A percentile compares a stretch with the other conserved stretches of the same genome.
Conservation (phyloP, 495 filamentous ascomycete species). For the Xylaria curta region DNA sequence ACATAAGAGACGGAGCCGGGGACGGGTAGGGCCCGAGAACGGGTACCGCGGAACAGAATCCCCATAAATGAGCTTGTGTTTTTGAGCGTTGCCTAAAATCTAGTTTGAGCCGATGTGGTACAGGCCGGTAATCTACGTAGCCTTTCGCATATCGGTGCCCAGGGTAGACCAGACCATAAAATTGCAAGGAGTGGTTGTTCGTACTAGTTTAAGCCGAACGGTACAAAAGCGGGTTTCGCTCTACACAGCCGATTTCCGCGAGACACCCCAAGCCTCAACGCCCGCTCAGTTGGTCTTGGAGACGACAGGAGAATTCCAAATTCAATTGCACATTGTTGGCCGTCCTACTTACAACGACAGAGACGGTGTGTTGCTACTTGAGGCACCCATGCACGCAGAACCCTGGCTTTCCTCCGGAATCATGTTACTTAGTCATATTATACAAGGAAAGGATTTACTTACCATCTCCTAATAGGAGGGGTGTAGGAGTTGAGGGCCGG, state of each 20-base stretch:
- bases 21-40: neutral
- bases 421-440: neutral
- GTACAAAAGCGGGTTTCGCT: slow-evolving; percentile 13
- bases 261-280: slow-evolving; percentile 14
- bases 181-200: slow-evolving; percentile 1
- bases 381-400: neutral
- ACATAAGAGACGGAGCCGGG: slow-evolving; percentile 4
- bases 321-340: neutral
- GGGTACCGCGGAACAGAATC: slow-evolving; percentile 1
- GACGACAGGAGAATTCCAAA: slow-evolving; percentile 13
- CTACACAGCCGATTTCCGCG: slow-evolving; percentile 15
- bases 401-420: neutral
- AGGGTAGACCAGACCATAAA: neutral
- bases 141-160: neutral
- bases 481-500: neutral
- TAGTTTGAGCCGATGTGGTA: neutral
- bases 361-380: neutral
- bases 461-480: neutral
- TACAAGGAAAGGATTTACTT: neutral
- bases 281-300: neutral
- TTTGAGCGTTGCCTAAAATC: slow-evolving; percentile 20
- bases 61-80: slow-evolving; percentile 2
- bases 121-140: neutral
- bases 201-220: neutral
- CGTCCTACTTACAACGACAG: neutral